Evolutionary conservation across 169 alveolate species (phyloP).

Genomic region (Fabrea salina): DNA sequence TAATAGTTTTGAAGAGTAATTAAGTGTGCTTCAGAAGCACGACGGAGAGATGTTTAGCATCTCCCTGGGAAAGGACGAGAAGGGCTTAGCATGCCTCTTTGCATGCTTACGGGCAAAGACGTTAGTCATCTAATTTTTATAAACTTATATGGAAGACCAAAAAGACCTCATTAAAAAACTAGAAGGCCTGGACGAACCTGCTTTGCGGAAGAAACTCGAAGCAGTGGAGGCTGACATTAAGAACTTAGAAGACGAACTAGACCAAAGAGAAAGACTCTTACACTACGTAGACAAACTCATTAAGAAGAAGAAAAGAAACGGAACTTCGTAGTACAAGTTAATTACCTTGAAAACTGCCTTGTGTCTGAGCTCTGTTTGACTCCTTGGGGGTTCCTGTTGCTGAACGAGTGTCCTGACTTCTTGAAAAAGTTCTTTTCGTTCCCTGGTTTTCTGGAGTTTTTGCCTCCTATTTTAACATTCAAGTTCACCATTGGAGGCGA

Average conservation of each 20-base stretch:
- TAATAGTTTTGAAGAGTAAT: no score
- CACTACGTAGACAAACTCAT: neutral
- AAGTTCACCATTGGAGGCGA: constrained; percentile 95
- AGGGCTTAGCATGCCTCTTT: no score
- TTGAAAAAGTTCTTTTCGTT: constrained; percentile 29
- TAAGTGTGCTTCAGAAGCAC: no score
- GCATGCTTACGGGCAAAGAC: no score
- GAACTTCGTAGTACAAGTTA: no score
- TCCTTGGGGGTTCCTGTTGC: constrained; percentile 43
- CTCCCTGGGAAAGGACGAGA: constrained; percentile 1
- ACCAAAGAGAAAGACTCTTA: constrained; percentile 2
- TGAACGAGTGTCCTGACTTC: constrained; percentile 44
- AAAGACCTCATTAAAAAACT: no score
- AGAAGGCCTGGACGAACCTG: neutral
- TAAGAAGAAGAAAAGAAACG: neutral
- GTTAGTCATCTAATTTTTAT: no score
- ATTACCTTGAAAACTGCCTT: constrained; percentile 54
- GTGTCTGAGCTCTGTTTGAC: constrained; percentile 40
- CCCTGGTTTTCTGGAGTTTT: constrained; percentile 33
- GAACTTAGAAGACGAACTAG: constrained; percentile 26
- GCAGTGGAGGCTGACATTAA: constrained; percentile 22
- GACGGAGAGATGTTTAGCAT: neutral
- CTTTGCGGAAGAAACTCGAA: neutral
- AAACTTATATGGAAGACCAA: no score
- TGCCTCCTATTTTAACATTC: constrained; percentile 82